Percentiles rank a stretch among this genome's conserved stretches.
phyloP scores from a whole-genome alignment of 208 protist genomes.

The Acanthamoeba castellanii region DNA sequence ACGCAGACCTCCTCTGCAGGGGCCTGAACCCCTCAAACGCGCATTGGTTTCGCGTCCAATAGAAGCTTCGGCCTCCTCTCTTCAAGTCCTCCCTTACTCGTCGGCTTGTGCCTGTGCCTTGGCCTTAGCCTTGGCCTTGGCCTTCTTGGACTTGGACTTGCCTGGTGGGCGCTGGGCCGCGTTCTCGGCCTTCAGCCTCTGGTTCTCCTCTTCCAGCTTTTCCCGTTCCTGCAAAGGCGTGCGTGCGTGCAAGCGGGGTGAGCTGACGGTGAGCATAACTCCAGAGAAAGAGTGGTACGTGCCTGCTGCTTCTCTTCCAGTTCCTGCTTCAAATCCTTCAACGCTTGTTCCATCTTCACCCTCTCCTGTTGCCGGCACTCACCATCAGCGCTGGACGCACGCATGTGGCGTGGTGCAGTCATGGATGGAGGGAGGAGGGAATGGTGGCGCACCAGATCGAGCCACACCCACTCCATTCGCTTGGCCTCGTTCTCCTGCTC shows the following conservation, averaged over 20 bases:
- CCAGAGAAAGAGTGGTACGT: neutral
- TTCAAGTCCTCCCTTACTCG: neutral
- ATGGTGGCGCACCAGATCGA: neutral
- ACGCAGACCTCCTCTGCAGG: no score
- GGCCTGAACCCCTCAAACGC: no score
- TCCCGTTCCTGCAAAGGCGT: neutral
- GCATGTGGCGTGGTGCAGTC: neutral
- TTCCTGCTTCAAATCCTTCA: neutral
- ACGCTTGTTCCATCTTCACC: neutral
- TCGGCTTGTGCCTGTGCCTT: neutral
- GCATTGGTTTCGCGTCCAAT: no score
- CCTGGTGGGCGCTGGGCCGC: neutral
- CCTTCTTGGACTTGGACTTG: neutral
- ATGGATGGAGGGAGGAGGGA: neutral
- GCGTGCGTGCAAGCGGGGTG: neutral
- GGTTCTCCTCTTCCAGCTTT: slow-evolving; percentile 28
- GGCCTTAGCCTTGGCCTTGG: neutral
- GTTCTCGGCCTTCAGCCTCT: neutral
- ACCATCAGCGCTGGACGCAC: no score
- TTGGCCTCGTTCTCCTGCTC: slow-evolving; percentile 46
- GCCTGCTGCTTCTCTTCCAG: neutral
- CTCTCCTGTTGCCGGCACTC: neutral
- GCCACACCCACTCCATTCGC: slow-evolving; percentile 55
- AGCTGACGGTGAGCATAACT: neutral
- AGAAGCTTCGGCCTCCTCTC: no score